Percentiles rank a stretch among this genome's conserved stretches.
Evolutionary conservation across 2,329 filamentous ascomycete genomes (phyloP).

Genomic region (Zymoseptoria tritici): DNA sequence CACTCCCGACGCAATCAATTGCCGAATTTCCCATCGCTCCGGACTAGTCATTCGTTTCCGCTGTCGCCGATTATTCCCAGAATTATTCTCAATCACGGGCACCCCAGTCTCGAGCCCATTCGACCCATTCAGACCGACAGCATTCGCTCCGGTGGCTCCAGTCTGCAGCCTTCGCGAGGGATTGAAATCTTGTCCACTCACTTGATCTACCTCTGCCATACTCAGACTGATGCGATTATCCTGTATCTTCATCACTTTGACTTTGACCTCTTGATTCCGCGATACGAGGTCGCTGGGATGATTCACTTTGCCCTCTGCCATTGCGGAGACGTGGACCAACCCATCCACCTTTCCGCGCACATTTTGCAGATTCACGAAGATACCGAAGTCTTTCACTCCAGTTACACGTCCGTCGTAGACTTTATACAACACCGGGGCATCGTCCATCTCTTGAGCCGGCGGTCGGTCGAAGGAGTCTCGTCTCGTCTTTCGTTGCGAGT

Average conservation of each 20-base stretch:
- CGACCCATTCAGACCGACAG: conserved; percentile 66
- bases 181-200: conserved; percentile 72
- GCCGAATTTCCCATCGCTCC: conserved; percentile 94
- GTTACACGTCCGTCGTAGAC: conserved; percentile 86
- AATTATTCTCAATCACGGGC: conserved; percentile 52
- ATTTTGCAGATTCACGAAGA: conserved; percentile 84
- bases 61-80: conserved; percentile 49
- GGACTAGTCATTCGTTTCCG: conserved; percentile 95
- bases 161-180: conserved; percentile 71
- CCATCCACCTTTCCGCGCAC: conserved; percentile 86
- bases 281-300: conserved; percentile 84
- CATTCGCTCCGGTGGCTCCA: conserved; percentile 84
- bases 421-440: conserved; percentile 73
- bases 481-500: conserved; percentile 38
- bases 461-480: conserved; percentile 58
- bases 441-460: conserved; percentile 69
- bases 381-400: conserved; percentile 90
- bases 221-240: conserved; percentile 75
- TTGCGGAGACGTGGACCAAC: conserved; percentile 84
- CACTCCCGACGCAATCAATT: conserved; percentile 90
- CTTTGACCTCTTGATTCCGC: conserved; percentile 75
- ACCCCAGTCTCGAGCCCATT: conserved; percentile 41
- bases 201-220: conserved; percentile 96
- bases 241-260: conserved; percentile 86
- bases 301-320: conserved; percentile 79